Conservation (phyloP, 2,329 filamentous ascomycete species). For the Podosphaera fusca region DNA sequence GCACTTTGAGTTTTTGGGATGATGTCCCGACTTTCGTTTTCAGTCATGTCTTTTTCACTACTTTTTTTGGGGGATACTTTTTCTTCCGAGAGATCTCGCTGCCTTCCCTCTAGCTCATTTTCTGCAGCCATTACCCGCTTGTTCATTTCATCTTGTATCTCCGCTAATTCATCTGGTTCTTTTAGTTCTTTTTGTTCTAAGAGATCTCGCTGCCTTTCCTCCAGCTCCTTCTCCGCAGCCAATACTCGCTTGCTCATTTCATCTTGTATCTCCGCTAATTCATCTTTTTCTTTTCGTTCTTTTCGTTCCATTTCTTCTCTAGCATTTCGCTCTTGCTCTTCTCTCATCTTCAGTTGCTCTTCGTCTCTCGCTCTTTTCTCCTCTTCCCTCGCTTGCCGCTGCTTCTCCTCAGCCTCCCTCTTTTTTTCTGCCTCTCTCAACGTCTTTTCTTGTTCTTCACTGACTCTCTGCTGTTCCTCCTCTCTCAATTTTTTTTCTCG, state of each 20-base stretch:
- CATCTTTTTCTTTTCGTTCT: not conserved
- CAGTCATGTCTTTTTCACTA: not conserved
- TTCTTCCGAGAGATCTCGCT: not conserved
- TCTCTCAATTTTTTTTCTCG: not conserved
- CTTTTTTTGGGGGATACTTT: not conserved
- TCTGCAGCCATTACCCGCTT: not conserved
- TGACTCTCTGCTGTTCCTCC: not conserved
- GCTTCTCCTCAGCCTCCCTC: not conserved
- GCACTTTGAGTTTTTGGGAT: not conserved
- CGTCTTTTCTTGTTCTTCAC: not conserved
- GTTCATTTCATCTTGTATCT: not conserved
- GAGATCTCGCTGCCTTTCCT: not conserved
- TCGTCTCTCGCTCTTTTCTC: not conserved
- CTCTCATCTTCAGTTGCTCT: not conserved
- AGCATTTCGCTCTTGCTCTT: not conserved
- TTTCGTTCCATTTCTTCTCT: not conserved
- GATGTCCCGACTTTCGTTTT: not conserved
- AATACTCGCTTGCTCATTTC: not conserved
- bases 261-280: not conserved
- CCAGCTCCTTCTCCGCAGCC: not conserved
- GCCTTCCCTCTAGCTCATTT: not conserved
- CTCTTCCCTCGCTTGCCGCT: not conserved
- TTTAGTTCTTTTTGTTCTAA: not conserved
- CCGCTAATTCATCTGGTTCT: not conserved
- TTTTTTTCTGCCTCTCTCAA: not conserved